A percentile compares a stretch with the other conserved stretches of the same genome.
phyloP scores from a whole-genome alignment of 371 early-diverging fungal genomes.

The Mucor indicus region DNA sequence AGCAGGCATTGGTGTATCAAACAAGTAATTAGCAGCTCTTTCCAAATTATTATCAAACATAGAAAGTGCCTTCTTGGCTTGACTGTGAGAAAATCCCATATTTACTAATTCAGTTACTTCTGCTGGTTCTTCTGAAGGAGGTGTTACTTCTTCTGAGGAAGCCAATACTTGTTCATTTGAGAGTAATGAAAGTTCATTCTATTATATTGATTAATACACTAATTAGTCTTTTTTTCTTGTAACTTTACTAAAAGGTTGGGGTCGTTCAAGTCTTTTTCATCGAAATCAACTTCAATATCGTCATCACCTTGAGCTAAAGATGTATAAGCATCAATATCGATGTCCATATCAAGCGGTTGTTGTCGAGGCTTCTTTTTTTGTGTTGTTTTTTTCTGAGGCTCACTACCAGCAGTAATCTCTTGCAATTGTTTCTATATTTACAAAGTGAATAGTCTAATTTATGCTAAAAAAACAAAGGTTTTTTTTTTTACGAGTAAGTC shows the following conservation, averaged over 20 bases:
- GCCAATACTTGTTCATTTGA: not conserved
- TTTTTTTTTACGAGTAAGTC: slow-evolving; percentile 38
- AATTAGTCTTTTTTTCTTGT: not conserved
- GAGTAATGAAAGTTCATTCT: slow-evolving; percentile 30
- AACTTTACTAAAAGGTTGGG: slow-evolving; percentile 36
- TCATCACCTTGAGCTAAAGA: slow-evolving; percentile 32
- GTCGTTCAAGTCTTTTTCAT: slow-evolving; percentile 39
- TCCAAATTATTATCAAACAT: slow-evolving; percentile 30
- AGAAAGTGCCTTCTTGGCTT: slow-evolving; percentile 24
- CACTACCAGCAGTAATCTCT: slow-evolving; percentile 13
- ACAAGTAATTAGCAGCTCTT: slow-evolving; percentile 34
- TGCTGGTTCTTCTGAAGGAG: not conserved
- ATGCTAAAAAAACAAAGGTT: not conserved
- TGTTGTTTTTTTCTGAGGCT: not conserved
- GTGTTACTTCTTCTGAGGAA: not conserved
- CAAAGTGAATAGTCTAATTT: not conserved
- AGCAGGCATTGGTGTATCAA: slow-evolving; percentile 19
- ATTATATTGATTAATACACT: not conserved
- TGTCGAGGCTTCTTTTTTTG: slow-evolving; percentile 2
- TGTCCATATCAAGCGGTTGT: slow-evolving; percentile 11
- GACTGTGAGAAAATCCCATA: slow-evolving; percentile 33
- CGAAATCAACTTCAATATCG: slow-evolving; percentile 37
- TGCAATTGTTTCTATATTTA: slow-evolving; percentile 36
- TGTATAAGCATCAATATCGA: slow-evolving; percentile 41
- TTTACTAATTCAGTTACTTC: slow-evolving; percentile 12